Base-by-base conservation (phyloP, 345 rosid species). In the Syzygium oleosum region DNA sequence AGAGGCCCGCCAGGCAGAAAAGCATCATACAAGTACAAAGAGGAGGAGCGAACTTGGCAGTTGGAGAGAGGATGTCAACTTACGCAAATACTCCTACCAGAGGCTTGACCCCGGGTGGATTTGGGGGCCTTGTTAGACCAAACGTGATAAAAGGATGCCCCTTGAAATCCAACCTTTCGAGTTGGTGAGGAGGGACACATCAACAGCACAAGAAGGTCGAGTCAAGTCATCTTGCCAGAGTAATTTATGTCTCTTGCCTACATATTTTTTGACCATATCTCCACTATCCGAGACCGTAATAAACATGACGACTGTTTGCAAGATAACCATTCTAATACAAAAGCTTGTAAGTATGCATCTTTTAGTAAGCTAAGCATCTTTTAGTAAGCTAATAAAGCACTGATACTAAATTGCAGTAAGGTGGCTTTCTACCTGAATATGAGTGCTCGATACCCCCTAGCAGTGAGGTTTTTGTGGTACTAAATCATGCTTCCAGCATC, bases 391-490 rank as follows among this genome's bases (percentile, higher is more conserved):
- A 41, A 73, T 9, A 11, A 38, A 73, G 80, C 80, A 8, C 80
- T 4, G 80, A 73, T 38, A 73, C 12, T 4, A 34, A 34, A 68
- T 34, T 68, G 80, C 46, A 68, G 9, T 19, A 41, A 34, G 73
- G 2, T 43, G 12, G 77, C 19, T 55, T 58, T 15, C 87, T 38
- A 95, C 97, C 95, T 95, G 90, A 86, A 95, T n/a, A 95, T 91
- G 51, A 95, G 96, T 14, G 94, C 97, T 49, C 94, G 89, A 68
- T 91, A 94, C 9, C 95, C 95, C 85, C 84, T 90, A 9, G 85
- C 10, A 2, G 96, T 95, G 5, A 95, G 90, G 53, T 83, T 89
- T 54, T 56, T 88, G 88, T 94, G 95, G 90, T 89, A 92, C 13
- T 88, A 87, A 9, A 95, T 68, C 93, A 92, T 89, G 65, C 89